A percentile compares a stretch with the other conserved stretches of the same genome.
These are phyloP conservation scores for Oenanthe javanica DNA, from an alignment of 140 eudicot genomes.

Conservation along the genomic window DNA sequence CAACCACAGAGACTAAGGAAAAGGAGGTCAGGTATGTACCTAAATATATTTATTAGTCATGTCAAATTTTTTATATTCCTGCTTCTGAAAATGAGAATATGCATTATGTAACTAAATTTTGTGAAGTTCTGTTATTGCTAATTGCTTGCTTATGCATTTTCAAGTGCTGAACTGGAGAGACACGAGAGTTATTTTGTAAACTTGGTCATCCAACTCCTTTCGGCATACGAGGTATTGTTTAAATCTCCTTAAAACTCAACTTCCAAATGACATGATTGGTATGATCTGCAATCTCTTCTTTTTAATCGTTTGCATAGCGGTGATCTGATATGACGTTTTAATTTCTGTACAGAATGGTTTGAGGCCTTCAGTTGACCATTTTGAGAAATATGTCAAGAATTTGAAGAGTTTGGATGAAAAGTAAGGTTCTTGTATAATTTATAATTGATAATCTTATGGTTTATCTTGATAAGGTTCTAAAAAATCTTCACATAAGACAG, in stretches of 20 bases:
- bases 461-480: not conserved
- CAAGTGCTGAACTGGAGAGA: slow-evolving; percentile 72
- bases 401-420: slow-evolving; percentile 65
- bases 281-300: not conserved
- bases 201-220: slow-evolving; percentile 68
- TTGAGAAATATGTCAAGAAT: slow-evolving; percentile 64
- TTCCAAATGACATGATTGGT: not conserved
- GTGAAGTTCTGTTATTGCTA: not conserved
- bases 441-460: too few relatives aligned
- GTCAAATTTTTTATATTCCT: not conserved
- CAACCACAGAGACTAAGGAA: slow-evolving; percentile 65
- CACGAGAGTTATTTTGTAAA: slow-evolving; percentile 76
- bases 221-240: slow-evolving; percentile 63
- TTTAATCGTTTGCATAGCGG: not conserved
- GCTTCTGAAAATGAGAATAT: not conserved
- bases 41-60: not conserved
- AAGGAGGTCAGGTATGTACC: slow-evolving; percentile 58
- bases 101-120: not conserved
- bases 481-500: slow-evolving; percentile 20
- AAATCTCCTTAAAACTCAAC: not conserved
- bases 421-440: slow-evolving; percentile 25
- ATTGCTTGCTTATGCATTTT: slow-evolving; percentile 16
- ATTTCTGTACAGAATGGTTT: slow-evolving; percentile 58
- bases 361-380: slow-evolving; percentile 74
- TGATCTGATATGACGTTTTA: not conserved